Evolutionary conservation across 495 filamentous ascomycete species (phyloP).

Genomic region (Cairneyella variabilis): DNA sequence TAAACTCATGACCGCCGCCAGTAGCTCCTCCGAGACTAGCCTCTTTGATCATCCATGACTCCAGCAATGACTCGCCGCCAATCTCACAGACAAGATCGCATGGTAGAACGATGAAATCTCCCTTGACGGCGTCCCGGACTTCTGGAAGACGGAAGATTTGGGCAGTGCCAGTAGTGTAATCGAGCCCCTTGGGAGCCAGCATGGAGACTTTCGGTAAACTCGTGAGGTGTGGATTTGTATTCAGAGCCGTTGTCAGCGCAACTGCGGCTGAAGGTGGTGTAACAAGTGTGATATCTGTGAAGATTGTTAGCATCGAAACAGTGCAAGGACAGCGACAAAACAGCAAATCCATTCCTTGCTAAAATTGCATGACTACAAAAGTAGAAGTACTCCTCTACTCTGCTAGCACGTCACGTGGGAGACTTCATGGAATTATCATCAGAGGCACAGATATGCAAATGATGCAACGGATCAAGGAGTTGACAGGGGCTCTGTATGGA

Average conservation of each 20-base stretch:
- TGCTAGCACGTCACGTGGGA: no score
- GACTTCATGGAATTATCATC: no score
- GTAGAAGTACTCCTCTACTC: no score
- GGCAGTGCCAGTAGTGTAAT: conserved; percentile 79
- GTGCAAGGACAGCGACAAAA: no score
- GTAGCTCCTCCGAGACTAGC: conserved; percentile 50
- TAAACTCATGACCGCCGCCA: conserved; percentile 28
- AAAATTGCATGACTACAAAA: no score
- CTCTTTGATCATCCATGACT: conserved; percentile 89
- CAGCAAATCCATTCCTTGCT: no score
- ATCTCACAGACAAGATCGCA: conserved; percentile 94
- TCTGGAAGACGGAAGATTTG: conserved; percentile 82
- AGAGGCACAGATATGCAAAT: no score
- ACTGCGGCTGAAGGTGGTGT: conserved; percentile 70
- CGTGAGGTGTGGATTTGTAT: conserved; percentile 84
- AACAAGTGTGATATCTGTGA: conserved; percentile 73
- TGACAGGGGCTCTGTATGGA: no score
- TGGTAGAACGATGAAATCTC: conserved; percentile 85
- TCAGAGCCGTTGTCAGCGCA: conserved; percentile 72
- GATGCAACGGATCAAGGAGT: no score
- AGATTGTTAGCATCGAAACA: no score
- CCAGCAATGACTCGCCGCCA: conserved; percentile 71
- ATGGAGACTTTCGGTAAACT: conserved; percentile 73
- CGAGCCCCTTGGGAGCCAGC: conserved; percentile 66
- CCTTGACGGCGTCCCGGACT: conserved; percentile 64